Base-by-base conservation (phyloP, 352 stramenopile genomes). In the Phytophthora agathidicida region DNA sequence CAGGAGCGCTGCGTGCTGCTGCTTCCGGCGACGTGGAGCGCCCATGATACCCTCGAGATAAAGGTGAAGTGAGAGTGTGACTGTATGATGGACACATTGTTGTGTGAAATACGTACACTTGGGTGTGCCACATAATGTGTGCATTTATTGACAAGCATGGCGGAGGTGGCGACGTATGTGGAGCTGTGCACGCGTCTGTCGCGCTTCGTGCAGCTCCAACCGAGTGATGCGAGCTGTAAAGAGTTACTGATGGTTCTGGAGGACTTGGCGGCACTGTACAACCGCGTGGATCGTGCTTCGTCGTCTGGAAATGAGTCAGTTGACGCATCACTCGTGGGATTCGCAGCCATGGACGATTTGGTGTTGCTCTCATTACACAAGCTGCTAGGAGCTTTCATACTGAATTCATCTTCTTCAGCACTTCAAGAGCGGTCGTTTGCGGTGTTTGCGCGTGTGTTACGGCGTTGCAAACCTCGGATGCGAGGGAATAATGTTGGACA, bases 171-270 rank as follows among this genome's bases (percentile, higher is more conserved):
- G 48, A 33, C 56, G 52, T 77, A 85, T 49, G 65, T 91, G 8
- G 71, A 80, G 60, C 65, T 93, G 38, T 90, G 81, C 38, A 72
- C 81, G 71, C 76, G 71, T 38, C 65, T 94, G 53, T 86, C 84
- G 57, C 77, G 71, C 42, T 78, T 89, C 46, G 54, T 89, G 56
- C 77, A 73, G 51, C 45, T 68, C 10, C 60, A 60, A 24, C 64
- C 73, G 8, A 59, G 27, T 24, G 31, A 59, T 16, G 48, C 8
- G 1, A 32, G 55, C 20, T 51, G 24, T 4, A 59, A 54, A n/a
- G 62, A 55, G 38, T 37, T 77, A 5, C 49, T 65, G 16, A 42
- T 37, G 10, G 56, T 67, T 30, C 56, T 71, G 36, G 54, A 68
- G 1, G 70, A 75, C 5, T 44, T 87, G 17, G 13, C 67, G 10